These are phyloP conservation scores for Phragmites australis DNA, from an alignment of 176 grass and related monocot genomes.

Conservation along the genomic window DNA sequence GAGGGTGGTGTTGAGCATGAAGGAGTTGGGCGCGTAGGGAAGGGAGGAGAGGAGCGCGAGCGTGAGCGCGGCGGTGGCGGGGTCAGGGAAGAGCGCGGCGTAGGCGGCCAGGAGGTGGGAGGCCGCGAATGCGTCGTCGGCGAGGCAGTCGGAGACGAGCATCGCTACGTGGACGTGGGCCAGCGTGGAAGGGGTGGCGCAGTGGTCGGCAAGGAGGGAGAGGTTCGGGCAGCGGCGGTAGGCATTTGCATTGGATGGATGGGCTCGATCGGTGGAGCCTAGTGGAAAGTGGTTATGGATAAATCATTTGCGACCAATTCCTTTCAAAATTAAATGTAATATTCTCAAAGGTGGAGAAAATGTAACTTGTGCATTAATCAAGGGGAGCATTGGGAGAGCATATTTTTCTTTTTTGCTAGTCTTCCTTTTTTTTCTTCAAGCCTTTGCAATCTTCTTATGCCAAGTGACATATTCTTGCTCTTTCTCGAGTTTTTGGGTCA, in stretches of 20 bases:
- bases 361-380: no score
- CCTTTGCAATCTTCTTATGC: no score
- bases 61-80: background rate
- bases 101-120: slow-evolving; percentile 43
- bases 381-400: no score
- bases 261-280: background rate
- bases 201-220: slow-evolving; percentile 50
- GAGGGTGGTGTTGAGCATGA: slow-evolving; percentile 53
- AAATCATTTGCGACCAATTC: no score
- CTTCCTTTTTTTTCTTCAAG: no score
- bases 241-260: background rate
- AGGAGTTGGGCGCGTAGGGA: slow-evolving; percentile 41
- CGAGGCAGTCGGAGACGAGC: slow-evolving; percentile 51
- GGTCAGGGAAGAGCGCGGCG: slow-evolving; percentile 33
- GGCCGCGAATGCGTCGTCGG: slow-evolving; percentile 48
- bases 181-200: slow-evolving; percentile 21
- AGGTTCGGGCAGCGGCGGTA: slow-evolving; percentile 21
- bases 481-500: no score
- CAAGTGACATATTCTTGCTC: no score
- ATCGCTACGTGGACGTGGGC: slow-evolving; percentile 46
- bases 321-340: no score
- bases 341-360: no score
- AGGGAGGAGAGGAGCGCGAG: slow-evolving; percentile 32
- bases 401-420: no score
- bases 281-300: background rate